These are phyloP conservation scores for Euryodendron excelsum DNA, from an alignment of 148 eudicot species.

Conservation along the genomic window DNA sequence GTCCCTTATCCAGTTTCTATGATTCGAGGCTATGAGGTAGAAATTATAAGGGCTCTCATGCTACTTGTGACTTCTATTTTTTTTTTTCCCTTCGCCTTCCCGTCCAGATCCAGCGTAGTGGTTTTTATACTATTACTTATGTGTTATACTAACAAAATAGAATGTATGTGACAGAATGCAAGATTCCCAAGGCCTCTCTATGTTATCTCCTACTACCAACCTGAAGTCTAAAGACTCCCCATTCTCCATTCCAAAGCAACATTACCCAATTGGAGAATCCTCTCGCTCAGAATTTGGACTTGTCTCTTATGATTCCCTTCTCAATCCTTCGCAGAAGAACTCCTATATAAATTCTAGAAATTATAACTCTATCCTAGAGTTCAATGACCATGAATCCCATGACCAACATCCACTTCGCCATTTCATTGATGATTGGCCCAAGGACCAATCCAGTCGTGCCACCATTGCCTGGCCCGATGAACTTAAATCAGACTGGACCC, in stretches of 20 bases:
- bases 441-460: constrained; percentile 47
- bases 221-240: constrained; percentile 43
- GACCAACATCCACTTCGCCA: constrained; percentile 38
- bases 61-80: background rate
- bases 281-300: constrained; percentile 51
- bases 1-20: background rate
- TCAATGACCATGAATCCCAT: constrained; percentile 38
- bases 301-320: constrained; percentile 56
- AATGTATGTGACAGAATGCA: constrained; percentile 45
- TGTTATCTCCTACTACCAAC: constrained; percentile 32
- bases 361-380: constrained; percentile 39
- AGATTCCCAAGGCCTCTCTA: constrained; percentile 45
- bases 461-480: constrained; percentile 50
- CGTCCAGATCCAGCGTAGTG: background rate
- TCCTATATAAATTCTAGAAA: constrained; percentile 35
- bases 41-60: background rate
- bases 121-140: background rate
- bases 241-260: constrained; percentile 47
- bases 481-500: constrained; percentile 81
- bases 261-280: constrained; percentile 30
- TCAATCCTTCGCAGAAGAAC: constrained; percentile 53
- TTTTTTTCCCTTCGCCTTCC: background rate
- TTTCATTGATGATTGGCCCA: constrained; percentile 57
- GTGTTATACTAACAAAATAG: constrained; percentile 14
- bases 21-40: background rate